Percentiles rank a stretch among this genome's conserved stretches.
These are phyloP conservation scores for Floccularia luteovirens DNA, from an alignment of 768 basidiomycete genomes.

Conservation along the genomic window DNA sequence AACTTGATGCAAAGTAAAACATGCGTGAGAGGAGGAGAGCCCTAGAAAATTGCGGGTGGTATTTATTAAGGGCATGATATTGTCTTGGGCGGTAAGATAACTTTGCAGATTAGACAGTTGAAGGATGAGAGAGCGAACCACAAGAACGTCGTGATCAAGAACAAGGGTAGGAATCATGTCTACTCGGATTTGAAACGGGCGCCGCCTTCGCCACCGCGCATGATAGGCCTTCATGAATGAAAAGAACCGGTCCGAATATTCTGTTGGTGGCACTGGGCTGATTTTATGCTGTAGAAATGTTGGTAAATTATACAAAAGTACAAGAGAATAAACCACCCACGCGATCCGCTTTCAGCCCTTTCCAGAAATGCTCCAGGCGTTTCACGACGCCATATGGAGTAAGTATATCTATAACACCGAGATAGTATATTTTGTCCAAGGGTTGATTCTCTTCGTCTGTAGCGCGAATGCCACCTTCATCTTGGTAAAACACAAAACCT, in stretches of 20 bases:
- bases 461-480: slow-evolving; percentile 88
- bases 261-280: slow-evolving; percentile 81
- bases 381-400: slow-evolving; percentile 82
- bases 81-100: too few relatives aligned
- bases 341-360: slow-evolving; percentile 79
- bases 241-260: slow-evolving; percentile 89
- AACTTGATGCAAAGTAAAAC: too few relatives aligned
- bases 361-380: slow-evolving; percentile 86
- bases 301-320: not conserved
- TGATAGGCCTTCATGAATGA: slow-evolving; percentile 77
- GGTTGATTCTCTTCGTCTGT: slow-evolving; percentile 79
- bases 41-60: too few relatives aligned
- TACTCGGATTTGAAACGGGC: slow-evolving; percentile 29
- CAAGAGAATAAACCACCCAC: slow-evolving; percentile 41
- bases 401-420: slow-evolving; percentile 95
- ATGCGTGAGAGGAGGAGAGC: too few relatives aligned
- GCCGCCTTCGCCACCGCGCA: slow-evolving; percentile 73
- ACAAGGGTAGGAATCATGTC: too few relatives aligned
- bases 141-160: too few relatives aligned
- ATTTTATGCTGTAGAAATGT: slow-evolving; percentile 71
- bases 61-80: too few relatives aligned
- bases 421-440: slow-evolving; percentile 80
- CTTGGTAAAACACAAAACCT: slow-evolving; percentile 91
- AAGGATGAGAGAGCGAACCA: too few relatives aligned
- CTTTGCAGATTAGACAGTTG: too few relatives aligned